Conservation (phyloP, 192 early-diverging fungal species). For the Backusella luteola region DNA sequence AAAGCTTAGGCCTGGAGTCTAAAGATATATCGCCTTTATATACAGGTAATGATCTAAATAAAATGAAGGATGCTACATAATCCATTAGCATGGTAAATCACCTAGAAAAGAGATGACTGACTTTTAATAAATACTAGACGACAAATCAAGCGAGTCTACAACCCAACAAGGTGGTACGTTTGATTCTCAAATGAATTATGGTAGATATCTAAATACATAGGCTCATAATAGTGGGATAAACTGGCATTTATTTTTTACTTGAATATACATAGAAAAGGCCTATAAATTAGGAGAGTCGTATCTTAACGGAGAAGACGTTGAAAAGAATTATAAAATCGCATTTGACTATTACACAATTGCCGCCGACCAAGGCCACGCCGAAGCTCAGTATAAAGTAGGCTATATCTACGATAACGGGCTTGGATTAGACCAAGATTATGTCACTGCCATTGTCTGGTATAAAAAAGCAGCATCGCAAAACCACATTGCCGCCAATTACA, state of each 20-base stretch:
- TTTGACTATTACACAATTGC: background rate
- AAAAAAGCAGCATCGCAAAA: background rate
- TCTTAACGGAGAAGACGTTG: background rate
- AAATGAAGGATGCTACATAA: too few relatives aligned
- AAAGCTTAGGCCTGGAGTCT: too few relatives aligned
- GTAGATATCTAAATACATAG: too few relatives aligned
- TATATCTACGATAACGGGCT: background rate
- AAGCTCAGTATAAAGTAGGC: background rate
- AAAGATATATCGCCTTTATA: too few relatives aligned
- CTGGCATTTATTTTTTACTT: background rate
- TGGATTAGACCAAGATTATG: background rate
- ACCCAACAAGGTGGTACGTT: too few relatives aligned
- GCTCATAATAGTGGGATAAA: too few relatives aligned
- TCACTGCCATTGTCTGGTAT: background rate
- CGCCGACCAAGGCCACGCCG: background rate
- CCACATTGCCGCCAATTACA: background rate
- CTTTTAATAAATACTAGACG: too few relatives aligned
- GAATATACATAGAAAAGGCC: background rate
- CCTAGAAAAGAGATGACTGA: too few relatives aligned
- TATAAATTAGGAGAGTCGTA: background rate
- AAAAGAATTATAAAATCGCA: background rate
- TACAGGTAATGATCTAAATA: too few relatives aligned
- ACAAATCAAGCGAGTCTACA: too few relatives aligned
- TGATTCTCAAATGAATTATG: too few relatives aligned
- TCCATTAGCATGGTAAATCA: too few relatives aligned